Evolutionary conservation across 805 yeast species (phyloP), one percentile per base, ranked within the genome.

Genomic region (Priceomyces castillae): DNA sequence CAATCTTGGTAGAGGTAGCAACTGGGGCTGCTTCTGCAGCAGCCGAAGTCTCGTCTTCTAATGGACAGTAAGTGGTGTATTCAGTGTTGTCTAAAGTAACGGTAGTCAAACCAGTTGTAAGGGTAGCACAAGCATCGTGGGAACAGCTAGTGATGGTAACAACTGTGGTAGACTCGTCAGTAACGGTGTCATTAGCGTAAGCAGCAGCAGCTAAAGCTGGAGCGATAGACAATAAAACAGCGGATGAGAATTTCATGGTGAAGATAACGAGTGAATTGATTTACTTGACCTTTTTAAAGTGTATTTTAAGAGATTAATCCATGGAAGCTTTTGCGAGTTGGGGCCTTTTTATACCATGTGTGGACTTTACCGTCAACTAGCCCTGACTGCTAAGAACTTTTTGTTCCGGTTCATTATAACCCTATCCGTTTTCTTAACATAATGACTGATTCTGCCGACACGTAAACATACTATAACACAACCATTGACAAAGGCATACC

Each of bases 11-110:
- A 11, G 40, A 58, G 39, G 68, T 61, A 36, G 67, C 59, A 35
- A 45, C 51, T 59, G 46, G 22, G 23, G 47, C 42, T 12, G 46
- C 43, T 34, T 41, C 42, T 40, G 52, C 46, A 39, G 50, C 46
- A 39, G 55, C 43, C 30, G 46, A 25, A 16, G 48, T 34, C 30
- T 49, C 39, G 23, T 42, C 48, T 42, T 62, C 44, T 12, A 58
- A 30, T 45, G 73, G 73, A 49, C 71, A 65, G 58, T 57, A 67
- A 30, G 68, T 62, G 42, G 67, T 59, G 59, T 61, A 74, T 15
- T 56, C 55, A 11, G 74, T 74, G 35, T 40, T 59, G 2, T 47
- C 45, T 12, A 15, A 18, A 15, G 22, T 25, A 46, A 65, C 60
- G 39, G 69, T 64, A 52, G 68, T 64, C 34, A 64, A 46, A 57